A percentile compares a stretch with the other conserved stretches of the same genome.
phyloP scores from a whole-genome alignment of 805 yeast genomes.

The Scheffersomyces lignosus region DNA sequence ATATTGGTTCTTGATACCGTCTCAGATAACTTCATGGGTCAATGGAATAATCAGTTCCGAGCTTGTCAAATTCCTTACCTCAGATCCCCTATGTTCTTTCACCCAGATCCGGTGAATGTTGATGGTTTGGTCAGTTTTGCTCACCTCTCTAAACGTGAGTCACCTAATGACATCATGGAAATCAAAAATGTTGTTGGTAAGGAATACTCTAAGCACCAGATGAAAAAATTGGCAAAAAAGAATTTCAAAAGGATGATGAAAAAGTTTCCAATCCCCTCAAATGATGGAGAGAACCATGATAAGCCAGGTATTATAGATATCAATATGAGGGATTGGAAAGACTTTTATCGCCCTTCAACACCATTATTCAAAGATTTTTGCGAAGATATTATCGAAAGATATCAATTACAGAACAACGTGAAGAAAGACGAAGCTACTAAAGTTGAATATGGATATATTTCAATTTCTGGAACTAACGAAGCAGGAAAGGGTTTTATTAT shows the following conservation, averaged over 20 bases:
- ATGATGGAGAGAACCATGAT: slow-evolving; percentile 20
- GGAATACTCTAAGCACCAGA: slow-evolving; percentile 44
- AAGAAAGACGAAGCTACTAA: slow-evolving; percentile 32
- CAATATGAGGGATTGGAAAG: slow-evolving; percentile 45
- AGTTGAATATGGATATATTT: slow-evolving; percentile 28
- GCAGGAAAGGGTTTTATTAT: slow-evolving; percentile 33
- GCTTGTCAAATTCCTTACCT: slow-evolving; percentile 43
- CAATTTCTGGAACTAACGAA: slow-evolving; percentile 19
- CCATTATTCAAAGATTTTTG: slow-evolving; percentile 41
- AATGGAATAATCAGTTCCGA: slow-evolving; percentile 45
- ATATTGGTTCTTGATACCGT: slow-evolving; percentile 39
- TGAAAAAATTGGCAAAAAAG: slow-evolving; percentile 27
- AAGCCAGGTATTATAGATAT: slow-evolving; percentile 38
- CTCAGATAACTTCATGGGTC: slow-evolving; percentile 35
- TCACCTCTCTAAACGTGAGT: slow-evolving; percentile 27
- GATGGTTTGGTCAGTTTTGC: slow-evolving; percentile 47
- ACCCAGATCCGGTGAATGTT: slow-evolving; percentile 44
- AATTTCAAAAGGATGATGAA: slow-evolving; percentile 9
- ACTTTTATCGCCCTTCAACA: slow-evolving; percentile 46
- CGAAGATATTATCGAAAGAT: slow-evolving; percentile 30
- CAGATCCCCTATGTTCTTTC: slow-evolving; percentile 50
- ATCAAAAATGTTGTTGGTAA: slow-evolving; percentile 45
- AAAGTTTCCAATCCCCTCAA: slow-evolving; percentile 17
- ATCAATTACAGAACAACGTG: slow-evolving; percentile 28
- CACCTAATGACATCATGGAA: slow-evolving; percentile 33